Conservation (phyloP, 2,329 filamentous ascomycete genomes). For the Ophiosphaerella narmari region DNA sequence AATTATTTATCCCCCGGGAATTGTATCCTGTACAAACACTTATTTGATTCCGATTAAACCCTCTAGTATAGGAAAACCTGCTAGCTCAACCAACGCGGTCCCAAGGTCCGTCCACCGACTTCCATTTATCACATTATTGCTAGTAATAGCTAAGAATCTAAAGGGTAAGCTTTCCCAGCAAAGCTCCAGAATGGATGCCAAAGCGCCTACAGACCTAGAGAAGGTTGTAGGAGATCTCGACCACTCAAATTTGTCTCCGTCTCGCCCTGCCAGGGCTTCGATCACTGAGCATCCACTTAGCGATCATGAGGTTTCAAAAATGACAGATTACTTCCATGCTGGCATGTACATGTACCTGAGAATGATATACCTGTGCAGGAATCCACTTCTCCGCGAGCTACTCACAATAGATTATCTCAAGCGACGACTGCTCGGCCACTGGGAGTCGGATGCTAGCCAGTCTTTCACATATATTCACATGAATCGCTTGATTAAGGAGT, state of each 20-base stretch:
- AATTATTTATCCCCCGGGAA: too few relatives aligned
- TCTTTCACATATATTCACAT: constrained; percentile 83
- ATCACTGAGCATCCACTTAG: constrained; percentile 64
- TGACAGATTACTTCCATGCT: constrained; percentile 74
- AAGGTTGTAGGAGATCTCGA: constrained; percentile 35
- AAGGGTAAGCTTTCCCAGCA: constrained; percentile 5
- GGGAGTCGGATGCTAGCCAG: constrained; percentile 79
- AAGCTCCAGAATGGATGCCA: constrained; percentile 24
- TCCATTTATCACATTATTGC: too few relatives aligned
- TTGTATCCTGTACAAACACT: too few relatives aligned
- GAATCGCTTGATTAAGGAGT: constrained; percentile 81
- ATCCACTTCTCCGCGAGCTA: constrained; percentile 72
- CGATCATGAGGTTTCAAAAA: constrained; percentile 68
- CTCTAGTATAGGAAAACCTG: background rate
- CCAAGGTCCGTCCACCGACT: too few relatives aligned
- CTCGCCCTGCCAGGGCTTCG: constrained; percentile 68
- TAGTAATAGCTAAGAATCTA: background rate
- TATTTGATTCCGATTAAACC: background rate
- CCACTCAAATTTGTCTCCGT: constrained; percentile 58
- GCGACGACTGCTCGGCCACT: constrained; percentile 74
- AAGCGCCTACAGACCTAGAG: constrained; percentile 27
- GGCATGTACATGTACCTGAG: constrained; percentile 76
- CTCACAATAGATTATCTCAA: constrained; percentile 74
- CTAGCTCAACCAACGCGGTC: background rate
- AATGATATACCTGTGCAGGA: constrained; percentile 79